Evolutionary conservation across 2,329 filamentous ascomycete genomes (phyloP).

Genomic region (Phialophora verrucosa): DNA sequence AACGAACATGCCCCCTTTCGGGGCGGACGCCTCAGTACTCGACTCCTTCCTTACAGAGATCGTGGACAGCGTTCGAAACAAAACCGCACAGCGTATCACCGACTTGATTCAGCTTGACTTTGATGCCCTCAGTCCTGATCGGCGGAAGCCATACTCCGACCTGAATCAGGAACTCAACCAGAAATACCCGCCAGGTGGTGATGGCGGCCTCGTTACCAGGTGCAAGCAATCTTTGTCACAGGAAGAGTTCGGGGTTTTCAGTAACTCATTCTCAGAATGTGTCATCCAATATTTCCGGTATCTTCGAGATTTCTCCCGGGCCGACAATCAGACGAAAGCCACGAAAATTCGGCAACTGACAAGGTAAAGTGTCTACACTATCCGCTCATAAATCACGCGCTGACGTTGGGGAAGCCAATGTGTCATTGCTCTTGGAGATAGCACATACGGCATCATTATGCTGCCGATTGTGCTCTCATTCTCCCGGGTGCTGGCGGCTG

Average conservation of each 20-base stretch:
- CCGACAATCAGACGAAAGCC: slow-evolving; percentile 37
- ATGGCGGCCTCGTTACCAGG: slow-evolving; percentile 31
- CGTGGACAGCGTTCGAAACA: slow-evolving; percentile 28
- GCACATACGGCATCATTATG: slow-evolving; percentile 78
- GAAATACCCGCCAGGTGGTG: slow-evolving; percentile 33
- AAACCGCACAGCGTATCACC: slow-evolving; percentile 37
- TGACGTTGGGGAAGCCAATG: slow-evolving; percentile 65
- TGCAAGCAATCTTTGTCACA: slow-evolving; percentile 34
- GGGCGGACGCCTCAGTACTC: slow-evolving; percentile 24
- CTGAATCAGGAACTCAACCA: slow-evolving; percentile 37
- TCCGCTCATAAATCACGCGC: not conserved
- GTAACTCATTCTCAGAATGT: slow-evolving; percentile 36
- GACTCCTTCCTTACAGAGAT: slow-evolving; percentile 37
- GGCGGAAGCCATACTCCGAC: slow-evolving; percentile 37
- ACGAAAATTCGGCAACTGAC: slow-evolving; percentile 37
- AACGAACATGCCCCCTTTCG: slow-evolving; percentile 26
- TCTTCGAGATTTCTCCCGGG: slow-evolving; percentile 36
- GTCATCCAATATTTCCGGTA: slow-evolving; percentile 40
- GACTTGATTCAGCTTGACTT: slow-evolving; percentile 39
- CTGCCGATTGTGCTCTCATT: slow-evolving; percentile 83
- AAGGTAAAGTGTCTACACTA: slow-evolving; percentile 28
- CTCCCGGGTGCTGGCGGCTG: slow-evolving; percentile 76
- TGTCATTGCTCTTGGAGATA: slow-evolving; percentile 79
- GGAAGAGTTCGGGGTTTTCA: slow-evolving; percentile 37
- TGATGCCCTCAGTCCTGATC: slow-evolving; percentile 33